phyloP scores from a whole-genome alignment of 1,284 basidiomycete genomes.

The Afroboletus lepidellus region DNA sequence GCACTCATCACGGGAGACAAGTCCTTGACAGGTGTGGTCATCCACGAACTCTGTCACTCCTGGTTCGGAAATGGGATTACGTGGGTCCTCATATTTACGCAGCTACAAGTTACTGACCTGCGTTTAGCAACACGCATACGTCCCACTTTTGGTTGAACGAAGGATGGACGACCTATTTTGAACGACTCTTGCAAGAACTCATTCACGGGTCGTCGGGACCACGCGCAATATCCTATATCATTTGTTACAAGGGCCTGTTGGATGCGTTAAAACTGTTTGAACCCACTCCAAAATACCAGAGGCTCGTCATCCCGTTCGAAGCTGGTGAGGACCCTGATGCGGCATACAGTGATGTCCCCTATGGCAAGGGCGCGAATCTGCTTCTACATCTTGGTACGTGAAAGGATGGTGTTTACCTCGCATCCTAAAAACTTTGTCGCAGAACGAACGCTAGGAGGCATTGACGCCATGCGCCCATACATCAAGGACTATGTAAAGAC shows the following conservation, averaged over 20 bases:
- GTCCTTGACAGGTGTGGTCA: slow-evolving; percentile 84
- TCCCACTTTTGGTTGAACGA: slow-evolving; percentile 96
- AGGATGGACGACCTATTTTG: slow-evolving; percentile 94
- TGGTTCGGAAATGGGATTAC: slow-evolving; percentile 90
- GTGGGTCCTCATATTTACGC: slow-evolving; percentile 39
- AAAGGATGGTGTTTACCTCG: not conserved
- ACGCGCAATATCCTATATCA: slow-evolving; percentile 80
- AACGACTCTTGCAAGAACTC: slow-evolving; percentile 77
- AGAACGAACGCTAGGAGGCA: slow-evolving; percentile 85
- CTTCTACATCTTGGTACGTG: slow-evolving; percentile 54
- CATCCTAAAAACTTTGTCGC: not conserved
- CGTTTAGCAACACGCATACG: slow-evolving; percentile 68
- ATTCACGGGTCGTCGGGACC: slow-evolving; percentile 71
- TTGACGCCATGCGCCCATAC: slow-evolving; percentile 85
- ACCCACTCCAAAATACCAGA: slow-evolving; percentile 74
- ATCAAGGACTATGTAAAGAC: slow-evolving; percentile 62
- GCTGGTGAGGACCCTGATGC: slow-evolving; percentile 79
- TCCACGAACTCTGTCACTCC: slow-evolving; percentile 77
- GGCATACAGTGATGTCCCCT: slow-evolving; percentile 31
- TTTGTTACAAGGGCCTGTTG: slow-evolving; percentile 71
- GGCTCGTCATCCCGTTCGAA: too few species aligned
- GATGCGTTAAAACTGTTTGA: slow-evolving; percentile 70
- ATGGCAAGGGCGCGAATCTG: slow-evolving; percentile 32
- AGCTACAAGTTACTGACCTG: slow-evolving; percentile 19
- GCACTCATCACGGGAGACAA: slow-evolving; percentile 84